Conservation (phyloP, 441 rosid species). For the Euphorbia celastroides region DNA sequence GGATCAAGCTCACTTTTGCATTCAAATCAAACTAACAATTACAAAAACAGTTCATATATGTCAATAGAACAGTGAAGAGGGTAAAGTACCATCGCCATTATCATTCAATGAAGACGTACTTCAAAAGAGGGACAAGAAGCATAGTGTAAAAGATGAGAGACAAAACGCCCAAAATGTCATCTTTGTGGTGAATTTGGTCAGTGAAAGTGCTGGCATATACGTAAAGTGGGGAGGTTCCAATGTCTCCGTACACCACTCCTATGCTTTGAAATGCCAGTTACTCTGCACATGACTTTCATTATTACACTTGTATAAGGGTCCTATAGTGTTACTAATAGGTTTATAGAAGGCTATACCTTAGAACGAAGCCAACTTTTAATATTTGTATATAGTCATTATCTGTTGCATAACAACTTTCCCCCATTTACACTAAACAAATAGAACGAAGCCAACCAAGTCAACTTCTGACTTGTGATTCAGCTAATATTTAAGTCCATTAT, state of each 20-base stretch:
- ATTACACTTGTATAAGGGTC: too few species aligned
- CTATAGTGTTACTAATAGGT: too few species aligned
- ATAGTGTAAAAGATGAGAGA: constrained; percentile 47
- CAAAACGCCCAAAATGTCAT: constrained; percentile 45
- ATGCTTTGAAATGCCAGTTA: constrained; percentile 55
- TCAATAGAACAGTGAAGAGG: too few species aligned
- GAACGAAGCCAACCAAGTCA: not conserved
- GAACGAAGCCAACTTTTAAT: too few species aligned
- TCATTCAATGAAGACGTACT: constrained; percentile 43
- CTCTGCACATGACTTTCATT: too few species aligned
- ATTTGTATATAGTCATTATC: not conserved
- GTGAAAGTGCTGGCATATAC: constrained; percentile 36
- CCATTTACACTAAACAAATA: not conserved
- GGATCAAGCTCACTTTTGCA: not conserved
- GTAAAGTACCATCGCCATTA: constrained; percentile 25
- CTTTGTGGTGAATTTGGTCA: constrained; percentile 28
- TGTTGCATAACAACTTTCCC: not conserved
- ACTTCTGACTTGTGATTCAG: not conserved
- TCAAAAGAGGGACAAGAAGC: constrained; percentile 44
- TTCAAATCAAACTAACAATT: too few species aligned
- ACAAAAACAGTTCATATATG: too few species aligned
- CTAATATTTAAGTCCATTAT: not conserved
- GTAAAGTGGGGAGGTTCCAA: constrained; percentile 50
- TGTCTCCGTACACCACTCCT: constrained; percentile 50
- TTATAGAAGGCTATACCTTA: too few species aligned